Percentiles rank a stretch among this genome's conserved stretches.
Conservation (phyloP, 1,284 basidiomycete species). For the Apiotrichum domesticum region DNA sequence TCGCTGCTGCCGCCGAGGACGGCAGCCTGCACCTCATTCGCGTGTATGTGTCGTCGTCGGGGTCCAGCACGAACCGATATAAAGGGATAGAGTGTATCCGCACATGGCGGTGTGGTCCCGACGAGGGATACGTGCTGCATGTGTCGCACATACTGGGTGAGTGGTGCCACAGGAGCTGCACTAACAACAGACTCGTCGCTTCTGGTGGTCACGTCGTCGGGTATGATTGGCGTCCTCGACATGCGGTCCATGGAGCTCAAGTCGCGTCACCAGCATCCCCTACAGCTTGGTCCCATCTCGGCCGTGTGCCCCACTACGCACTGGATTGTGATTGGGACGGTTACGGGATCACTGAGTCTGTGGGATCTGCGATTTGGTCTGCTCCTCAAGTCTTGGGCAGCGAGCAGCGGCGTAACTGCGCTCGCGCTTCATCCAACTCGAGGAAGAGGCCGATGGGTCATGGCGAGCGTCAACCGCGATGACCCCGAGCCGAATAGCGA, state of each 20-base stretch:
- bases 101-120: slow-evolving; percentile 23
- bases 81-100: slow-evolving; percentile 62
- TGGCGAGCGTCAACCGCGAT: slow-evolving; percentile 58
- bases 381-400: slow-evolving; percentile 79
- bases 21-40: slow-evolving; percentile 78
- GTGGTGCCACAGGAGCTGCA: neutral
- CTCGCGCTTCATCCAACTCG: slow-evolving; percentile 71
- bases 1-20: slow-evolving; percentile 79
- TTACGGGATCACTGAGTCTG: slow-evolving; percentile 71
- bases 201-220: slow-evolving; percentile 77
- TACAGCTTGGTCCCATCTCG: slow-evolving; percentile 79
- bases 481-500: slow-evolving; percentile 42
- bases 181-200: slow-evolving; percentile 49
- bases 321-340: slow-evolving; percentile 84
- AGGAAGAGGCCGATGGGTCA: slow-evolving; percentile 70
- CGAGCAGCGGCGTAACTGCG: slow-evolving; percentile 54
- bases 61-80: slow-evolving; percentile 56
- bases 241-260: slow-evolving; percentile 74
- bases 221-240: slow-evolving; percentile 71
- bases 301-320: slow-evolving; percentile 70
- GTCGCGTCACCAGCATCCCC: slow-evolving; percentile 72
- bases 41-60: slow-evolving; percentile 62
- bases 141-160: slow-evolving; percentile 34
- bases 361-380: slow-evolving; percentile 95
- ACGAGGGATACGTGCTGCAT: slow-evolving; percentile 30